Evolutionary conservation across 257 asterid genomes (phyloP).

Genomic region (Fraxinus americana): DNA sequence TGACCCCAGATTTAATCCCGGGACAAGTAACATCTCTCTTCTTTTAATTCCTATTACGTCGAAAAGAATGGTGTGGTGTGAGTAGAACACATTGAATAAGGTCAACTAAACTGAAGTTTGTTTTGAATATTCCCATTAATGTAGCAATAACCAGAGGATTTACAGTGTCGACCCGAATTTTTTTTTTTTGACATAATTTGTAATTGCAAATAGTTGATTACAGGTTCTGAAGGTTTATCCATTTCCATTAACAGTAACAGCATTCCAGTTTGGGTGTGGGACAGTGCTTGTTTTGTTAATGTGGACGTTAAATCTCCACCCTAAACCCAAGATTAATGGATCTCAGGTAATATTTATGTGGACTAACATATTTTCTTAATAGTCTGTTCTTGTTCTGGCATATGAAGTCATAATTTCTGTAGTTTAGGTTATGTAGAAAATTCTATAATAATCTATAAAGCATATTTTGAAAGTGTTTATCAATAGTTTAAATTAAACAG

Average conservation of each 20-base stretch:
- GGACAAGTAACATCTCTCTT: too few species aligned
- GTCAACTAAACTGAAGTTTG: background rate
- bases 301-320: conserved; percentile 79
- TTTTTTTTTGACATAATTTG: background rate
- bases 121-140: too few species aligned
- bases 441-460: background rate
- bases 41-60: too few species aligned
- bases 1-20: too few species aligned
- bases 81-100: too few species aligned
- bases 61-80: too few species aligned
- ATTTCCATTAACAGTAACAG: conserved; percentile 78
- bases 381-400: conserved; percentile 8
- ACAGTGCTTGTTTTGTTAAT: conserved; percentile 52
- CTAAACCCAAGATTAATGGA: conserved; percentile 59
- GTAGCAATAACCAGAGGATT: too few species aligned
- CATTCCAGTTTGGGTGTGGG: conserved; percentile 87
- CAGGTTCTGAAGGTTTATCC: conserved; percentile 81
- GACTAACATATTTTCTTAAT: background rate
- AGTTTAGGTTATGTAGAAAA: background rate
- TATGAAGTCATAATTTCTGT: background rate
- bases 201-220: background rate
- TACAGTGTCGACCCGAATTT: too few species aligned
- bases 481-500: too few species aligned
- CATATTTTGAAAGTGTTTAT: too few species aligned
- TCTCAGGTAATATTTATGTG: conserved; percentile 54